phyloP scores from a whole-genome alignment of 371 early-diverging fungal genomes.

The Mortierella polycephala region DNA sequence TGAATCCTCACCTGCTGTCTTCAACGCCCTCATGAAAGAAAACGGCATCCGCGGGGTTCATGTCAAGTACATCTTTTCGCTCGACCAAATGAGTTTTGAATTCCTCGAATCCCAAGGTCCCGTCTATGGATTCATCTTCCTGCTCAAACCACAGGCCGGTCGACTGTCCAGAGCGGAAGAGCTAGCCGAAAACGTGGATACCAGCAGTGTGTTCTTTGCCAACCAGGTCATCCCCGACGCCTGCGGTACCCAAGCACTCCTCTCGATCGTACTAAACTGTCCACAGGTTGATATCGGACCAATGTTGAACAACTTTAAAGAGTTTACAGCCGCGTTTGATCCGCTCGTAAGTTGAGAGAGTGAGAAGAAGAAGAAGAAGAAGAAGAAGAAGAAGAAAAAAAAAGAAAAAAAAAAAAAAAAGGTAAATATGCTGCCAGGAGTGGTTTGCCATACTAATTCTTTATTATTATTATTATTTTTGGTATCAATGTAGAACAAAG shows the following conservation, averaged over 20 bases:
- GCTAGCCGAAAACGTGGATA: slow-evolving; percentile 7
- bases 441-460: too few relatives aligned
- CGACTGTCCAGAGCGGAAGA: slow-evolving; percentile 33
- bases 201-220: slow-evolving; percentile 53
- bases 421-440: neutral
- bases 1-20: slow-evolving; percentile 17
- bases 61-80: slow-evolving; percentile 50
- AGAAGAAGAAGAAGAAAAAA: too few relatives aligned
- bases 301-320: slow-evolving; percentile 52
- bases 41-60: slow-evolving; percentile 52
- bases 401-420: neutral
- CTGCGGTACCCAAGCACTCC: slow-evolving; percentile 58
- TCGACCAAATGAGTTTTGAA: slow-evolving; percentile 32
- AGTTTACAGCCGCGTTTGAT: slow-evolving; percentile 52
- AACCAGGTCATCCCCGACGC: slow-evolving; percentile 59
- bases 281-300: slow-evolving; percentile 50
- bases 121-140: slow-evolving; percentile 56
- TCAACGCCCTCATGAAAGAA: slow-evolving; percentile 12
- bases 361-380: too few relatives aligned
- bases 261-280: slow-evolving; percentile 54
- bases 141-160: slow-evolving; percentile 37
- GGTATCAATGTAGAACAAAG: slow-evolving; percentile 45
- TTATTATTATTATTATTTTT: neutral
- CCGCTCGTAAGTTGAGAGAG: slow-evolving; percentile 40
- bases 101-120: slow-evolving; percentile 24